Evolutionary conservation across 2,329 filamentous ascomycete genomes (phyloP).

Genomic region (Fusarium sp.): DNA sequence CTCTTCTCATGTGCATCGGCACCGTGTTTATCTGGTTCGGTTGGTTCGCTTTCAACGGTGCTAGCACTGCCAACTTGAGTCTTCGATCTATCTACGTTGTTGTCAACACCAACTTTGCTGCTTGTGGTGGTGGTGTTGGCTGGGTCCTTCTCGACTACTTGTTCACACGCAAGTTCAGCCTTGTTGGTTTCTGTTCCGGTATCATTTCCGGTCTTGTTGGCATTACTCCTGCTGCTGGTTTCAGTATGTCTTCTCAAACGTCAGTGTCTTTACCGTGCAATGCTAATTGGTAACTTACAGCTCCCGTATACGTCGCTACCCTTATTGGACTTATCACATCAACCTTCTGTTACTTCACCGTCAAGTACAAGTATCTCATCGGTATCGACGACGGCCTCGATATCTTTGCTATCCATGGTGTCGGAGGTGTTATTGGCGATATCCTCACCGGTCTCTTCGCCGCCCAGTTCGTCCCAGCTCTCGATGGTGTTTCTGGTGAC

Average conservation of each 20-base stretch:
- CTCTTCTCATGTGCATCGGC: conserved; percentile 71
- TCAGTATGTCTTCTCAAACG: conserved; percentile 29
- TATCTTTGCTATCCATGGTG: conserved; percentile 88
- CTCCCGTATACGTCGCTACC: conserved; percentile 62
- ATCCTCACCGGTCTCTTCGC: conserved; percentile 81
- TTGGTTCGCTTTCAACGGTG: conserved; percentile 66
- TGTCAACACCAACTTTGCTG: conserved; percentile 69
- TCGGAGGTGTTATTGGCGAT: conserved; percentile 85
- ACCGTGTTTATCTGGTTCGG: conserved; percentile 75
- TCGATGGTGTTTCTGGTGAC: conserved; percentile 60
- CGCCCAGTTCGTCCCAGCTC: conserved; percentile 57
- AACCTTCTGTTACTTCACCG: conserved; percentile 57
- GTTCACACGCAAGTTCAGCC: conserved; percentile 48
- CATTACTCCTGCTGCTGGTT: conserved; percentile 68
- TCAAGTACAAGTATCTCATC: conserved; percentile 62
- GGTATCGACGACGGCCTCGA: conserved; percentile 85
- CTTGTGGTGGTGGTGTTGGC: conserved; percentile 62
- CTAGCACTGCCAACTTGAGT: conserved; percentile 60
- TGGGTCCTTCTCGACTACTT: conserved; percentile 66
- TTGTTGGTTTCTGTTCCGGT: conserved; percentile 54
- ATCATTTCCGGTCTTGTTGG: conserved; percentile 67
- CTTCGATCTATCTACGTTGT: conserved; percentile 65
- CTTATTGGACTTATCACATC: conserved; percentile 64
- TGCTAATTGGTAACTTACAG: conserved; percentile 11
- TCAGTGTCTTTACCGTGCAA: accelerated